Base-by-base conservation (phyloP, 495 filamentous ascomycete genomes). In the Lindgomyces ingoldianus region DNA sequence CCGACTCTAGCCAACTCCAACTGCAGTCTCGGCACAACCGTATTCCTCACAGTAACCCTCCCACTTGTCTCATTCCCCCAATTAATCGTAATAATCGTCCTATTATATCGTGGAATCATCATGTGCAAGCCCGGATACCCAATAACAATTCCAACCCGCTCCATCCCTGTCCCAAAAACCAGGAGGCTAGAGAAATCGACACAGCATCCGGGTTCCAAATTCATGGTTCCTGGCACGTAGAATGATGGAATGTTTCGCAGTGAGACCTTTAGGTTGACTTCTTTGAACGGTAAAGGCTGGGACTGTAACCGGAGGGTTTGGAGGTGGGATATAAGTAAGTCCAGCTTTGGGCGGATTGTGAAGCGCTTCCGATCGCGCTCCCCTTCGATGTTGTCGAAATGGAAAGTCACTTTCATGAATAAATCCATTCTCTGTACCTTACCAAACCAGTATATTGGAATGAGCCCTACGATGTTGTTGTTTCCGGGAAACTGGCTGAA, bases 351-450 rank as follows among this genome's bases (percentile, higher is more conserved):
- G 22, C 44, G 44, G 44, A 46, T 46, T 46, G 44, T 46, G 16
- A 46, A 46, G 44, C 44, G 44, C 44, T 46, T 46, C 44, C 44
- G 44, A 18, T 46, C 44, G 6, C 44, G n/a, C 22, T 46, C 44
- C 14, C 44, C 44, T 8, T 8, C 44, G 44, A 46, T 46, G n/a
- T 46, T 16, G 44, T 46, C 44, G 44, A 46, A 46, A 46, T 46
- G 16, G 44, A 46, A 46, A 18, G n/a, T 18, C 6, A 46, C 44
- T 46, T 46, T 46, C 44, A 46, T 46, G 44, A 46, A 46, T 46
- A 46, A 46, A 46, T 46, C 44, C 44, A 46, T 46, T 46, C 44
- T 46, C 44, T 46, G 44, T 46, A 46, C 22, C 44, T 21, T 46
- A 21, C n/a, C 14, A 46, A 46, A 46, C 44, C 4, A 46, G 44